A percentile compares a stretch with the other conserved stretches of the same genome.
phyloP scores from a whole-genome alignment of 2,329 filamentous ascomycete genomes.

The Neoscytalidium dimidiatum region DNA sequence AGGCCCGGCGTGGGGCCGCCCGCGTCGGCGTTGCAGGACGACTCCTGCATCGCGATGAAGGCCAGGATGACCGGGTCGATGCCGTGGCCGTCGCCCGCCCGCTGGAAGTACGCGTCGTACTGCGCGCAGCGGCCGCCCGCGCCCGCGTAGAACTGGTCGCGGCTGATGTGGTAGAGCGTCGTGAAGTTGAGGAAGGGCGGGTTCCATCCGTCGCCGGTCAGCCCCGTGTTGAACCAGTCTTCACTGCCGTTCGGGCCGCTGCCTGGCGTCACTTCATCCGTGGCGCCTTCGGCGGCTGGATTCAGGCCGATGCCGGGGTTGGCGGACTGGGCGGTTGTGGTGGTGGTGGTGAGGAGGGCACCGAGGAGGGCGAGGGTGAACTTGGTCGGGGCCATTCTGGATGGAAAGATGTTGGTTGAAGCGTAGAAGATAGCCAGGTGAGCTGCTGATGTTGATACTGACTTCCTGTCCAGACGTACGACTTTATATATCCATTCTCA shows the following conservation, averaged over 20 bases:
- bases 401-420: background rate
- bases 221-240: conserved; percentile 34
- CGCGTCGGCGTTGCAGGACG: conserved; percentile 36
- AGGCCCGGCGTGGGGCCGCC: conserved; percentile 38
- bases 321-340: background rate
- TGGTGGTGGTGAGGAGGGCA: background rate
- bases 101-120: conserved; percentile 39
- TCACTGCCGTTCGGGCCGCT: conserved; percentile 25
- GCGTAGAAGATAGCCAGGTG: background rate
- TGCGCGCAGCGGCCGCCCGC: conserved; percentile 30
- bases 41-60: conserved; percentile 40
- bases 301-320: conserved; percentile 9
- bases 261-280: conserved; percentile 21
- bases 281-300: conserved; percentile 20
- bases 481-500: background rate
- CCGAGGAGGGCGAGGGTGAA: background rate
- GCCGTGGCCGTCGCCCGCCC: conserved; percentile 32
- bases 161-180: conserved; percentile 29
- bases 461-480: background rate
- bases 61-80: conserved; percentile 39
- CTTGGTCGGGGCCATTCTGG: background rate
- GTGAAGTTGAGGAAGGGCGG: conserved; percentile 38
- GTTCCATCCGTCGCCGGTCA: conserved; percentile 33
- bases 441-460: background rate
- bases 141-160: conserved; percentile 30